Percentiles rank a stretch among this genome's conserved stretches.
Conservation (phyloP, 169 alveolate genomes). For the Cryptosporidium bovis region DNA sequence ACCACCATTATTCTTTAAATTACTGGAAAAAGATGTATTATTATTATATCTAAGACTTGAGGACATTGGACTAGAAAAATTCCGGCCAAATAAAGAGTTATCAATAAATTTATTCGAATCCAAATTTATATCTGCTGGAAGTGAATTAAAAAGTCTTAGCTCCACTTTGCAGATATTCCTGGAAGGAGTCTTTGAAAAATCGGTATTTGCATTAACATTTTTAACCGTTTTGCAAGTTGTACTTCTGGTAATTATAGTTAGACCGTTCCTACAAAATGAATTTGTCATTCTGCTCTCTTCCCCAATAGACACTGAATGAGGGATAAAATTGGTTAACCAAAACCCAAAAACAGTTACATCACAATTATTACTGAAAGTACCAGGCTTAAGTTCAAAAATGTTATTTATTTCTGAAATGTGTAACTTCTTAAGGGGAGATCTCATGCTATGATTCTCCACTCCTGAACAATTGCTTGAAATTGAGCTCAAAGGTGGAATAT, state of each 20-base stretch:
- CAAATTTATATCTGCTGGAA: slow-evolving; percentile 50
- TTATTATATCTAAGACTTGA: slow-evolving; percentile 37
- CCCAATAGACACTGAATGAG: not conserved
- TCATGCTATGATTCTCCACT: not conserved
- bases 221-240: not conserved
- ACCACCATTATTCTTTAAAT: slow-evolving; percentile 1
- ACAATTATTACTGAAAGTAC: not conserved
- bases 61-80: not conserved
- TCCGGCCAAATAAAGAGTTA: not conserved
- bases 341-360: slow-evolving; percentile 17
- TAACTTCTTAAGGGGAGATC: slow-evolving; percentile 11
- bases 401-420: not conserved
- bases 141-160: slow-evolving; percentile 41
- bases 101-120: slow-evolving; percentile 7
- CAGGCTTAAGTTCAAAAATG: not conserved
- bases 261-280: slow-evolving; percentile 54
- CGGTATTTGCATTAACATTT: slow-evolving; percentile 8
- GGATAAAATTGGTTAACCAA: slow-evolving; percentile 55
- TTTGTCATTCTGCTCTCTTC: not conserved
- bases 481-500: slow-evolving; percentile 11
- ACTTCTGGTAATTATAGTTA: slow-evolving; percentile 45
- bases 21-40: slow-evolving; percentile 10
- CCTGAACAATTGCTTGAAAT: not conserved
- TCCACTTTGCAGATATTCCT: slow-evolving; percentile 35
- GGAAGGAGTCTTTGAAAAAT: slow-evolving; percentile 4